Evolutionary conservation across 768 basidiomycete species (phyloP), one percentile per base, ranked within the genome.

Genomic region (Boletus reticulatus): DNA sequence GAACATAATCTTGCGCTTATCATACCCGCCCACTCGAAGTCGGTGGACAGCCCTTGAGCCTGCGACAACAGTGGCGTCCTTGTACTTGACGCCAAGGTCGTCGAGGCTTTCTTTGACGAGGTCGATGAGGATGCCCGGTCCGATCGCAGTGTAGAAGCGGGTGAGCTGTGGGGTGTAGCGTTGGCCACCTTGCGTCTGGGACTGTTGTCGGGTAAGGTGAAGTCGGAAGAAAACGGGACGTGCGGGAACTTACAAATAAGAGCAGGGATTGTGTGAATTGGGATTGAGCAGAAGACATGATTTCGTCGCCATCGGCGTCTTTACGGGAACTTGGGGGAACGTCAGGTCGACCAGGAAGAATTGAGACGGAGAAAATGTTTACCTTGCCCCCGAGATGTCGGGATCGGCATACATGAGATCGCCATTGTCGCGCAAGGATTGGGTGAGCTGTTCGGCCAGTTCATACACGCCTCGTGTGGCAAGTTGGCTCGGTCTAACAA

Each of bases 261-360:
- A 90, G 80, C 17, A 94, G 77, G 0, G 84, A 77, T 62, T 90
- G 88, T 0, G 90, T 90, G 69, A 94, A 94, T 62, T 91, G 89
- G 0, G 88, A 84, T 41, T 76, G 74, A 48, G 77, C 79, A 4
- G 84, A 77, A 24, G 78, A 69, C 85, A 89, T 88, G 57, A 80
- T 72, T 42, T 78, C 70, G 61, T 88, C 86, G 14, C 76, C 83
- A 52, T 91, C 87, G 7, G 67, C 72, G 55, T 84, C 83, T 37
- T 73, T 68, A 48, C 34, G 45, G 3, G 56, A 49, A 19, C 68
- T 69, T 42, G 38, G 22, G n/a, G 36, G 17, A 19, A 22, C 6
- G 29, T 47, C 47, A 53, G 17, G 31, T 53, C 43, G 38, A n/a
- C 19, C 12, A n/a, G 19, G 34, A 31, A 12, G 12, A 22, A 17